Conservation (phyloP, 805 yeast species). For the Soucietia sequanensis region DNA sequence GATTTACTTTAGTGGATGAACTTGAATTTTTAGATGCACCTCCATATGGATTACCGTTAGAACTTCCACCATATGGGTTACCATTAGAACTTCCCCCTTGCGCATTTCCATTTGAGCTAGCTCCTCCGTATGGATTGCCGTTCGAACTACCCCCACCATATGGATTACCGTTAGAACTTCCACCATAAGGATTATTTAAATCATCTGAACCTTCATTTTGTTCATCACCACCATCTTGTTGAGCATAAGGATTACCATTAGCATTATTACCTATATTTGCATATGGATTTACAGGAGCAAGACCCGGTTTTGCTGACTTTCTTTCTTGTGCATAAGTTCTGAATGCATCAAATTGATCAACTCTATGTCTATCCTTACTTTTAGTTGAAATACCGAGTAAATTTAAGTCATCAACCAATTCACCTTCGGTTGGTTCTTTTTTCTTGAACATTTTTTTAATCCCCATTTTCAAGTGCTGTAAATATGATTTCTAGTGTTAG, state of each 20-base stretch:
- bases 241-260: constrained; percentile 13
- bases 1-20: background rate
- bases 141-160: constrained; percentile 1
- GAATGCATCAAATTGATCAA: constrained; percentile 53
- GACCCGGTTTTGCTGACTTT: constrained; percentile 30
- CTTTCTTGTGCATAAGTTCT: constrained; percentile 47
- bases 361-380: constrained; percentile 24
- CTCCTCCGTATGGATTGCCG: constrained; percentile 9
- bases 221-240: constrained; percentile 3
- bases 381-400: constrained; percentile 43
- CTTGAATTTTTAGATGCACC: background rate
- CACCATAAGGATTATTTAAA: background rate
- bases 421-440: constrained; percentile 51
- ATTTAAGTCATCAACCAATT: constrained; percentile 40
- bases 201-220: too few relatives aligned
- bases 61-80: constrained; percentile 5
- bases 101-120: constrained; percentile 1
- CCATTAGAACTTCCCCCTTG: constrained; percentile 1
- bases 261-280: constrained; percentile 23
- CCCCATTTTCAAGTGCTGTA: constrained; percentile 48
- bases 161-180: constrained; percentile 3
- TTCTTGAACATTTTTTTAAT: constrained; percentile 44
- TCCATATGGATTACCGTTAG: background rate
- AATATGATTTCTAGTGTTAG: too few relatives aligned
- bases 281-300: constrained; percentile 43